Percentiles rank a stretch among this genome's conserved stretches.
Conservation (phyloP, 805 yeast species). For the Suhomyces pyralidae region DNA sequence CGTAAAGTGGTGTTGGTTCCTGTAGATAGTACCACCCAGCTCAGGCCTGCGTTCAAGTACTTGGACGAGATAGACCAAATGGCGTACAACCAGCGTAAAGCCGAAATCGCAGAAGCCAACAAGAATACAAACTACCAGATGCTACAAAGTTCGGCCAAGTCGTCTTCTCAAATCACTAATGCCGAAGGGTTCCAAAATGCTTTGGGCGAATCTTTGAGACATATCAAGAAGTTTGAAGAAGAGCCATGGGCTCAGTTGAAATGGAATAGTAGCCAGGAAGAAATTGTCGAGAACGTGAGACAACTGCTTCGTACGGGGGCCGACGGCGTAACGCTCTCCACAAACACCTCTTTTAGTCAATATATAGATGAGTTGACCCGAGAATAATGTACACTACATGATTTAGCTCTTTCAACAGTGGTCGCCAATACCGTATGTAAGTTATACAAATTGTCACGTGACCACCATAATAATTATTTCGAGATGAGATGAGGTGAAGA, state of each 20-base stretch:
- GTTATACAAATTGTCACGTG: not conserved
- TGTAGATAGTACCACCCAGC: constrained; percentile 64
- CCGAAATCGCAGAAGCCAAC: constrained; percentile 32
- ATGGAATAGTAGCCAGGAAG: constrained; percentile 24
- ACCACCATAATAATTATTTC: not conserved
- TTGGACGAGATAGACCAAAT: constrained; percentile 59
- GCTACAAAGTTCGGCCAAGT: constrained; percentile 40
- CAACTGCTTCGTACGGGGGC: constrained; percentile 14
- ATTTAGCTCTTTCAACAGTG: not conserved
- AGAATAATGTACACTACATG: constrained; percentile 1
- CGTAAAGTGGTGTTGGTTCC: constrained; percentile 61
- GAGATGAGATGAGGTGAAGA: not conserved
- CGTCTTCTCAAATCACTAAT: constrained; percentile 17
- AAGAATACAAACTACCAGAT: constrained; percentile 34
- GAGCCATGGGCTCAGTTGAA: constrained; percentile 36
- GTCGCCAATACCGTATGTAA: not conserved
- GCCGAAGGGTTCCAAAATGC: constrained; percentile 28
- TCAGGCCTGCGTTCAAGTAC: constrained; percentile 79
- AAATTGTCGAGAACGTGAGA: constrained; percentile 14
- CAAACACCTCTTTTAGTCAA: constrained; percentile 23
- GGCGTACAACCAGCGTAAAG: constrained; percentile 38
- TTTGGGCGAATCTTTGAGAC: constrained; percentile 39
- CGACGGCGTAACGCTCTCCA: constrained; percentile 15
- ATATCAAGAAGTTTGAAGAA: constrained; percentile 38
- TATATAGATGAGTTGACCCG: constrained; percentile 23